Evolutionary conservation across 257 asterid species (phyloP), one percentile per base, ranked within the genome.

Genomic region (Linaria vulgaris): DNA sequence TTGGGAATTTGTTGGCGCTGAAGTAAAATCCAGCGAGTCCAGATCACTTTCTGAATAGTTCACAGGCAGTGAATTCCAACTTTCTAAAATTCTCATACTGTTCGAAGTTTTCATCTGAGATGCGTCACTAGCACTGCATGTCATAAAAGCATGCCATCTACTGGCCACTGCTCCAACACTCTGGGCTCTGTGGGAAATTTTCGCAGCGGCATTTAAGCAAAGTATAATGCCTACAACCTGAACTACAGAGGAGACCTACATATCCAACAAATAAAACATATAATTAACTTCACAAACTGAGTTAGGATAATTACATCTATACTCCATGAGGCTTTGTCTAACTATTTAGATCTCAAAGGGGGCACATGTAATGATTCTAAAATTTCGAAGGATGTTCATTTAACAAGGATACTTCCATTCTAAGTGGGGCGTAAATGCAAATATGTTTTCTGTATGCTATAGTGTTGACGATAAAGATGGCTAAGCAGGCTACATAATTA

Each of bases 121-220:
- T 1, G 75, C 49, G 46, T 82, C 87, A 21, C 63, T 47, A 23
- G 85, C 72, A 60, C 68, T 75, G 78, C 96, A 82, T 16, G 92
- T 80, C 56, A 85, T 65, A 52, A 81, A 70, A 60, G 90, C 96
- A 71, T 88, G 95, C 95, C 95, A 88, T 58, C 81, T 71, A 74
- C 88, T 77, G 12, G 92, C 90, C 50, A 82, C 21, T 25, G 92
- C 81, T 38, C 88, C 91, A 12, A 88, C 67, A 24, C 82, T 83
- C 70, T 88, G 96, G 11, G 96, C 92, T 79, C 87, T 75, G 73
- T 86, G 96, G 50, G 95, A 83, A 75, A 88, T 88, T 72, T 83
- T 86, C 13, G 95, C 86, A 63, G 95, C 95, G 14, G 83, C 92
- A 30, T 86, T 88, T 71, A 88, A 64, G 76, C 96, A 83, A 25